Evolutionary conservation across 2,329 filamentous ascomycete genomes (phyloP), one percentile per base, ranked within the genome.

Genomic region (Phaeosphaeria sp.): DNA sequence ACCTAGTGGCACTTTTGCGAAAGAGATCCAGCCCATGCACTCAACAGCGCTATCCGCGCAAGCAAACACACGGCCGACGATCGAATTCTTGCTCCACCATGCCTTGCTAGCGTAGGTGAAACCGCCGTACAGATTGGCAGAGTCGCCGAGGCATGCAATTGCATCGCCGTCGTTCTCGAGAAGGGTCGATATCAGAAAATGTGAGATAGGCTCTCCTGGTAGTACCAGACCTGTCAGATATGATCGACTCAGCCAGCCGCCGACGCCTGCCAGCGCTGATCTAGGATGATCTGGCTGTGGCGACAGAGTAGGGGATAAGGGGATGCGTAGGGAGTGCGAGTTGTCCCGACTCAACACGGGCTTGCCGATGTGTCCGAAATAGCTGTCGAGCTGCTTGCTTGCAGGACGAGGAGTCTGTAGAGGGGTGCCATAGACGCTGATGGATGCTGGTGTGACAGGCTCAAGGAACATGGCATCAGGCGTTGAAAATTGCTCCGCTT

Each of bases 61-160:
- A 33, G 81, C 81, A 25, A 87, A 57, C 0, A 87, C 82, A 25
- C 84, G 79, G 0, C 82, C 83, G n/a, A 85, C 78, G 30, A 87
- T 76, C 40, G 81, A 84, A 44, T 76, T 76, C 66, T 85, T 86
- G 66, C 84, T 86, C 85, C 85, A 87, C 79, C 82, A 87, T 47
- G 80, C 83, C 33, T 77, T 77, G 3, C 74, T 77, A 7, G 74
- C 64, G 57, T 84, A 85, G 21, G 83, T 68, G 58, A 87, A 86
- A 2, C 84, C 85, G 20, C 84, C 83, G 52, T 84, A 82, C 0
- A 87, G 73, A 61, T 84, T 83, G 0, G 80, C 82, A 7, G 78
- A 76, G 13, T 83, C 78, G 0, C 84, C 84, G 1, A 87, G 74
- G 24, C 72, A 72, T 20, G 74, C 67, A 7, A 86, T 77, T 1